A percentile compares a stretch with the other conserved stretches of the same genome.
Conservation (phyloP, 352 stramenopile genomes). For the Phytopythium mirpurense region DNA sequence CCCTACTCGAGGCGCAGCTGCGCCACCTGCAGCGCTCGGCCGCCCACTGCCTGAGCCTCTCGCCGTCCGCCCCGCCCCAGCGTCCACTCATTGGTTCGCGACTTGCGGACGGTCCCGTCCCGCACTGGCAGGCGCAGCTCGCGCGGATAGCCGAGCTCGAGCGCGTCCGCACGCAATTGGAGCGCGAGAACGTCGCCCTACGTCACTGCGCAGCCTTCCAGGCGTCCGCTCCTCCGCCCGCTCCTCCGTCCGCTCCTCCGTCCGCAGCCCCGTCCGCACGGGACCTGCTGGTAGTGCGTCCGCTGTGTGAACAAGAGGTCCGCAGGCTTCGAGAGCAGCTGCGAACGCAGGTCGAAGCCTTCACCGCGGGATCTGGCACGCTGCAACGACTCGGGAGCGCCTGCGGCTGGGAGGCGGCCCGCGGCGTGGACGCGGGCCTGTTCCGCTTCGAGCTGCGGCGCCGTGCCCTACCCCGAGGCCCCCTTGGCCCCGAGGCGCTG, state of each 20-base stretch:
- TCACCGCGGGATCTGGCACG: background rate
- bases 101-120: no score
- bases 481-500: background rate
- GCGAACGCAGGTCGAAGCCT: background rate
- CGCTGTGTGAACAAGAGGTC: background rate
- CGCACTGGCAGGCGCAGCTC: background rate
- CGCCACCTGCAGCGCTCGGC: background rate
- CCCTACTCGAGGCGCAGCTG: constrained; percentile 4
- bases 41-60: no score
- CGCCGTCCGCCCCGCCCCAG: no score
- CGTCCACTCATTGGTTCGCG: no score
- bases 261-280: background rate
- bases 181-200: constrained; percentile 4
- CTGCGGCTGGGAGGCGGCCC: background rate
- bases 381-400: background rate
- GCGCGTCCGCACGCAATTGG: constrained; percentile 2
- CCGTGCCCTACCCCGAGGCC: no score
- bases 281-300: background rate
- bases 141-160: constrained; percentile 1
- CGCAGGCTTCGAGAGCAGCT: background rate
- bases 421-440: background rate
- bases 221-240: background rate
- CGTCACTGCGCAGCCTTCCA: constrained; percentile 1
- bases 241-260: no score
- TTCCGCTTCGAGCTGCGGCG: constrained; percentile 1